phyloP scores from a whole-genome alignment of 2,329 filamentous ascomycete genomes.

The Dactylellina parvicollis region DNA sequence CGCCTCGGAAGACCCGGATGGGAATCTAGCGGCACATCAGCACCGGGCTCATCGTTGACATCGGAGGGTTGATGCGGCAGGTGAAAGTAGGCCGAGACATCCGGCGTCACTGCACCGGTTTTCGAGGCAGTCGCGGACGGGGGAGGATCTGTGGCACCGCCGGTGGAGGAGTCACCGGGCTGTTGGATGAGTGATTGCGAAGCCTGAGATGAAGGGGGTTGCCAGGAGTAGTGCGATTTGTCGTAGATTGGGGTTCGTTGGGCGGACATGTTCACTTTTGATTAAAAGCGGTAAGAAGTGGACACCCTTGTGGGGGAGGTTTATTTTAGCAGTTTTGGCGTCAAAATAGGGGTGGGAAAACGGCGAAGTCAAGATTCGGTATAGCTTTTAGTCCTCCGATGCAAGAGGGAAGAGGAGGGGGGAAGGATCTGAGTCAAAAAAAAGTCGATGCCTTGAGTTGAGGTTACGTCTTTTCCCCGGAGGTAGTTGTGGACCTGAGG shows the following conservation, averaged over 20 bases:
- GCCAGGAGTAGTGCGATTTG: slow-evolving; percentile 55
- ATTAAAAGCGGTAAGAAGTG: slow-evolving; percentile 13
- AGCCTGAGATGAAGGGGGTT: slow-evolving; percentile 54
- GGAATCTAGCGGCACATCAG: slow-evolving; percentile 21
- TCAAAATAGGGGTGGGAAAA: too few relatives aligned
- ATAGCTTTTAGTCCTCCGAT: slow-evolving; percentile 31
- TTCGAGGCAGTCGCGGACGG: too few relatives aligned
- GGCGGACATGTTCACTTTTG: slow-evolving; percentile 30
- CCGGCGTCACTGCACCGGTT: slow-evolving; percentile 6
- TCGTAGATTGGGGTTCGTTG: slow-evolving; percentile 43
- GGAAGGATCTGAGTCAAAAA: slow-evolving; percentile 40
- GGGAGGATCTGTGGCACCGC: not conserved
- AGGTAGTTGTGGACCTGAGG: not conserved
- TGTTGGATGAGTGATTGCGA: slow-evolving; percentile 55
- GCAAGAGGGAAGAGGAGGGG: not conserved
- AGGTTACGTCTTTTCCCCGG: not conserved
- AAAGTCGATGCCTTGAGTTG: slow-evolving; percentile 34
- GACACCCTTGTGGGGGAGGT: not conserved
- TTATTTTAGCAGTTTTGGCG: too few relatives aligned
- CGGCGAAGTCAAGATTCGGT: slow-evolving; percentile 36
- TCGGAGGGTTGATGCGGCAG: slow-evolving; percentile 47
- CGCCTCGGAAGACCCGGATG: slow-evolving; percentile 25
- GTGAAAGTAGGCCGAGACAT: slow-evolving; percentile 19
- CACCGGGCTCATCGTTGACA: not conserved
- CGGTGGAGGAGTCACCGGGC: slow-evolving; percentile 3